A percentile compares a stretch with the other conserved stretches of the same genome.
Conservation (phyloP, 1,139 yeast species). For the Hanseniaspora gamundiae region DNA sequence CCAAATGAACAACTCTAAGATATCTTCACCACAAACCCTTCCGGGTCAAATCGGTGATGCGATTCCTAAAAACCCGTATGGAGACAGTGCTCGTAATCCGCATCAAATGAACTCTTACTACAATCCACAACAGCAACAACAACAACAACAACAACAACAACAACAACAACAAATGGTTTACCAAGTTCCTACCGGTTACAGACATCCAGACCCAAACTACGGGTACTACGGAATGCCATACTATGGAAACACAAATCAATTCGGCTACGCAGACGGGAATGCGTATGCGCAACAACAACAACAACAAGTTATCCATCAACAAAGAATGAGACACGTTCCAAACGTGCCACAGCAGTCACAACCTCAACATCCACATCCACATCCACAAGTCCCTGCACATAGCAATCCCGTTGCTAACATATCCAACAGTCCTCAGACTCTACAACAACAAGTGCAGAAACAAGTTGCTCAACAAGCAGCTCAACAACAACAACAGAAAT, state of each 20-base stretch:
- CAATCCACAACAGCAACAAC: constrained; percentile 3
- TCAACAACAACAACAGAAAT: constrained; percentile 3
- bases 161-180: background rate
- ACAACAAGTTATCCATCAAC: background rate
- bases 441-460: constrained; percentile 1
- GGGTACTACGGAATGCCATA: background rate
- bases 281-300: background rate
- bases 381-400: background rate
- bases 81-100: constrained; percentile 10
- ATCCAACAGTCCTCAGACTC: background rate
- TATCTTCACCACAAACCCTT: background rate
- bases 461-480: constrained; percentile 2
- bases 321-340: constrained; percentile 1
- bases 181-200: background rate
- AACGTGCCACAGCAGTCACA: background rate
- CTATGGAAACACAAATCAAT: background rate
- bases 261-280: background rate
- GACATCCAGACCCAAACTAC: background rate
- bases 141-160: constrained; percentile 1
- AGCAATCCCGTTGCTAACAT: constrained; percentile 1
- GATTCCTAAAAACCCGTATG: constrained; percentile 6
- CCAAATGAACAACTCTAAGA: background rate
- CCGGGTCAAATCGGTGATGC: constrained; percentile 1
- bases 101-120: constrained; percentile 7
- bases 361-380: background rate